Evolutionary conservation across 2,329 filamentous ascomycete genomes (phyloP).

Genomic region (Ophiocordyceps camponoti-floridani): DNA sequence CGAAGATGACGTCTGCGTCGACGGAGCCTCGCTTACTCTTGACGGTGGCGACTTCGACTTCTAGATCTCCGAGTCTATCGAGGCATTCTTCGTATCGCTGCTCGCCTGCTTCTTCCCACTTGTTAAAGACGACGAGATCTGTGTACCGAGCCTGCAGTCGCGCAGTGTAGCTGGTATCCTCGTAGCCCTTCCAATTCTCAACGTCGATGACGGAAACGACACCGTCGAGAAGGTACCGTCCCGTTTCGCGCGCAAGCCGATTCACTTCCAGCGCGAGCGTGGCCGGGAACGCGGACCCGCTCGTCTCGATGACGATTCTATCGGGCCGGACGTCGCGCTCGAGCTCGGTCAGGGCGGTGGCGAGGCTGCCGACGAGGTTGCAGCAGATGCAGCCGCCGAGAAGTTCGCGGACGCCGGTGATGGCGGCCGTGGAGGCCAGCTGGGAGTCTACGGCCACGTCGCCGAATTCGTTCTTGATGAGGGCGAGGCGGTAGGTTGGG

Average conservation of each 20-base stretch:
- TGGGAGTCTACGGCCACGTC: conserved; percentile 88
- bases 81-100: conserved; percentile 58
- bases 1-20: conserved; percentile 63
- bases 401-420: conserved; percentile 80
- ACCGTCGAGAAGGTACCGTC: conserved; percentile 59
- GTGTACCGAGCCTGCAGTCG: conserved; percentile 79
- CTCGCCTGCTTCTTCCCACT: conserved; percentile 69
- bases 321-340: conserved; percentile 43
- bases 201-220: conserved; percentile 84
- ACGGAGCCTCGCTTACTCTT: conserved; percentile 74
- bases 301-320: conserved; percentile 87
- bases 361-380: conserved; percentile 86
- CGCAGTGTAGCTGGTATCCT: conserved; percentile 78
- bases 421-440: conserved; percentile 64
- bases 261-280: conserved; percentile 87
- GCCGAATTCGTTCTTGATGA: conserved; percentile 97
- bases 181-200: conserved; percentile 88
- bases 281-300: conserved; percentile 71
- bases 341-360: conserved; percentile 62
- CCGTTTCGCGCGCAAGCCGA: conserved; percentile 51
- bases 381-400: conserved; percentile 98
- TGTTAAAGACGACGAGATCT: conserved; percentile 81
- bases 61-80: conserved; percentile 64
- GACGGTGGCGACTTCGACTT: conserved; percentile 64
- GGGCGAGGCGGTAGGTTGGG: conserved; percentile 66